These are phyloP conservation scores for Solanum ossicruentum DNA, from an alignment of 257 asterid species.

Conservation along the genomic window DNA sequence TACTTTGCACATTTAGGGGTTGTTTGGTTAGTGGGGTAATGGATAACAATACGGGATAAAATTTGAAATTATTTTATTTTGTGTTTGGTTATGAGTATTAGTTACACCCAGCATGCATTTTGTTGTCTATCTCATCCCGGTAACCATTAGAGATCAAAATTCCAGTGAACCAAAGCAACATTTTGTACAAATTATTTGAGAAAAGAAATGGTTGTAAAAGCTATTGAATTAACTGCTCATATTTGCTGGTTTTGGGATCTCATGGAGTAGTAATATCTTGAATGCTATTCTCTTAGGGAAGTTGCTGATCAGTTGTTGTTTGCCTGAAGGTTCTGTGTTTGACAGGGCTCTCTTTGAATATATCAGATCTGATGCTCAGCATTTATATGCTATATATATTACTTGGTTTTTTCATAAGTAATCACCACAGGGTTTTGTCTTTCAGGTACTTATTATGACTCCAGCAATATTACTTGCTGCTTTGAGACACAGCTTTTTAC, in stretches of 20 bases:
- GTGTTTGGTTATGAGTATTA: background rate
- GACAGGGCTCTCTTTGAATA: background rate
- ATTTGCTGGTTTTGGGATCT: background rate
- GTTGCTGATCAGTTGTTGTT: background rate
- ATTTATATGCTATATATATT: background rate
- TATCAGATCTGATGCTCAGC: background rate
- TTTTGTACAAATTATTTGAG: background rate
- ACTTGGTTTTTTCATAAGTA: background rate
- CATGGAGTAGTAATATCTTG: background rate
- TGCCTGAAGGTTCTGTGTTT: background rate
- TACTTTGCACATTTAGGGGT: background rate
- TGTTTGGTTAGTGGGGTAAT: background rate
- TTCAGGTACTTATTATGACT: constrained; percentile 96
- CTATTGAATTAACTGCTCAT: background rate
- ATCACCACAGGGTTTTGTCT: background rate
- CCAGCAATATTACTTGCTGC: constrained; percentile 69
- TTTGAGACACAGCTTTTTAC: constrained; percentile 51
- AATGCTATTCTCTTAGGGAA: background rate
- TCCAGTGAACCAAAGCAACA: background rate
- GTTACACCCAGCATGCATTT: background rate
- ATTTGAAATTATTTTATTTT: background rate
- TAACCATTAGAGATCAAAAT: background rate
- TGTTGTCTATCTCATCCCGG: background rate
- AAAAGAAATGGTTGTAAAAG: background rate
- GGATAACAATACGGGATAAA: background rate